These are phyloP conservation scores for Eutrema japonicum DNA, from an alignment of 345 rosid species.

Conservation along the genomic window DNA sequence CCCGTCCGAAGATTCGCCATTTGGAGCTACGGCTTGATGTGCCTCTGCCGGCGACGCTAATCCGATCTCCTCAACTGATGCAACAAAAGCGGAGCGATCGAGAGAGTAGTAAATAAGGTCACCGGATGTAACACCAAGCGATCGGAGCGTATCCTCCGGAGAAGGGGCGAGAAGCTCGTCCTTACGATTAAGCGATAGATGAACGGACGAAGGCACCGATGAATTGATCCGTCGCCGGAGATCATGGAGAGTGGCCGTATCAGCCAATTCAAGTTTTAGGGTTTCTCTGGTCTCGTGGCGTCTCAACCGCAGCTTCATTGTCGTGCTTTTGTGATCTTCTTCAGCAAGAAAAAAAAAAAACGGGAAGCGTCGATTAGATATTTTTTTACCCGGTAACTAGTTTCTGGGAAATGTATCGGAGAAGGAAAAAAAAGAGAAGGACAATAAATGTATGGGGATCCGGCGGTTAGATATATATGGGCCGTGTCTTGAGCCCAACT, in stretches of 20 bases:
- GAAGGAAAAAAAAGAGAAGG: too few species aligned
- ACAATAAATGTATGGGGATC: too few species aligned
- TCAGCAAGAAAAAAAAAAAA: neutral
- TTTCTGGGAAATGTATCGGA: too few species aligned
- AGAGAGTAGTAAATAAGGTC: conserved; percentile 67
- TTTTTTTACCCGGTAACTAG: too few species aligned
- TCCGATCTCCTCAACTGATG: neutral
- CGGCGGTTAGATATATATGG: too few species aligned
- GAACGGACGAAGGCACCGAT: conserved; percentile 48
- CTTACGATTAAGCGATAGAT: conserved; percentile 70
- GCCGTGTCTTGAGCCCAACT: too few species aligned
- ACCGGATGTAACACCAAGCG: conserved; percentile 72
- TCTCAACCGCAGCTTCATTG: conserved; percentile 73
- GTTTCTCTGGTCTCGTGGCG: conserved; percentile 57
- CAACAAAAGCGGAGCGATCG: conserved; percentile 36
- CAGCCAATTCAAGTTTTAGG: conserved; percentile 54
- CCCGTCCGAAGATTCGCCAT: neutral
- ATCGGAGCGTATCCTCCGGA: conserved; percentile 51
- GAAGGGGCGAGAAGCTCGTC: conserved; percentile 60
- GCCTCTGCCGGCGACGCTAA: neutral
- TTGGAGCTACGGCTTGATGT: neutral
- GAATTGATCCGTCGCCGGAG: conserved; percentile 49
- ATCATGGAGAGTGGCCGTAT: conserved; percentile 43
- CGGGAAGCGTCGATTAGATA: neutral
- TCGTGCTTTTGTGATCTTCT: neutral